phyloP scores from a whole-genome alignment of 805 yeast genomes.

The Wickerhamomyces hampshirensis region DNA sequence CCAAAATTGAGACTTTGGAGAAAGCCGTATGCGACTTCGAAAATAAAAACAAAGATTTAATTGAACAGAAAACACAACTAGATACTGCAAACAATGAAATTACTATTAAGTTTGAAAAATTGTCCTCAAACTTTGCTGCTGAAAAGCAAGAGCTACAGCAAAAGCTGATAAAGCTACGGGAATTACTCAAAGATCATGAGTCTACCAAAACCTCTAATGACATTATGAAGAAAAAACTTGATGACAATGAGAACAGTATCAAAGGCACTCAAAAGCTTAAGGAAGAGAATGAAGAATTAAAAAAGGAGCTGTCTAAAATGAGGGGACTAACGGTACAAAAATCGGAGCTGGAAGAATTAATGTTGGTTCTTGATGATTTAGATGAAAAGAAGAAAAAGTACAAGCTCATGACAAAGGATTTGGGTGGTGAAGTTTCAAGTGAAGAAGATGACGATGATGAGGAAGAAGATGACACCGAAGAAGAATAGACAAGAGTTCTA shows the following conservation, averaged over 20 bases:
- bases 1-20: slow-evolving; percentile 6
- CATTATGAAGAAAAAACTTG: neutral
- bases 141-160: slow-evolving; percentile 1
- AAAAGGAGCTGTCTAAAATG: slow-evolving; percentile 12
- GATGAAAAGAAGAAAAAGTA: slow-evolving; percentile 63
- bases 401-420: slow-evolving; percentile 42
- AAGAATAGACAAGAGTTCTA: neutral
- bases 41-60: neutral
- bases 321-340: slow-evolving; percentile 34
- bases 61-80: too few relatives aligned
- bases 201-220: too few relatives aligned
- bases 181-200: too few relatives aligned
- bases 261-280: neutral
- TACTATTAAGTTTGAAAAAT: neutral
- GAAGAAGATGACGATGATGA: slow-evolving; percentile 67
- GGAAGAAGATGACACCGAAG: neutral
- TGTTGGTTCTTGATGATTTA: slow-evolving; percentile 70
- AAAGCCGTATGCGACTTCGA: neutral
- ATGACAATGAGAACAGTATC: neutral
- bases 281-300: slow-evolving; percentile 17
- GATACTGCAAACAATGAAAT: neutral
- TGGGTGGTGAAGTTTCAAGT: slow-evolving; percentile 62
- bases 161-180: neutral
- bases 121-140: neutral
- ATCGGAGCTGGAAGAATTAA: slow-evolving; percentile 64